Conservation (phyloP, 116 monocot genomes). For the Iris pallida region DNA sequence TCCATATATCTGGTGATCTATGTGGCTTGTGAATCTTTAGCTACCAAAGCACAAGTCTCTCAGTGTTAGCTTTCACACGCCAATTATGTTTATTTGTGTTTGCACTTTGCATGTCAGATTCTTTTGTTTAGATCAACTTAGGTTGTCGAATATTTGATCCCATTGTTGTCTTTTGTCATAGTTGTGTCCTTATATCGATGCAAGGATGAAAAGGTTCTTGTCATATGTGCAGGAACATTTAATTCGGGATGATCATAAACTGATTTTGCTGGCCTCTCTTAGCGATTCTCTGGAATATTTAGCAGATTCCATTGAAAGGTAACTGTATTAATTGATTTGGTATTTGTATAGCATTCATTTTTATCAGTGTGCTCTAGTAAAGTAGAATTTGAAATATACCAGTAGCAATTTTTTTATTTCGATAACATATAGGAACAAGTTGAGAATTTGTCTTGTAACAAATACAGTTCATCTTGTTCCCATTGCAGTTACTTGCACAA, state of each 20-base stretch:
- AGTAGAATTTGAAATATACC: too few relatives aligned
- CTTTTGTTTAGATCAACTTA: too few relatives aligned
- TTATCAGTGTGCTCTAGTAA: too few relatives aligned
- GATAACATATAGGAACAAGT: too few relatives aligned
- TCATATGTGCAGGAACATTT: conserved; percentile 74
- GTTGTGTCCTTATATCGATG: background rate
- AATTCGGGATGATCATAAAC: conserved; percentile 87
- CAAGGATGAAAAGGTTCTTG: background rate
- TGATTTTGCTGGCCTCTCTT: conserved; percentile 91
- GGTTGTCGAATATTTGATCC: too few relatives aligned
- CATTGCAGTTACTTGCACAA: too few relatives aligned
- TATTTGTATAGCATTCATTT: background rate
- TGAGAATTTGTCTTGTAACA: too few relatives aligned
- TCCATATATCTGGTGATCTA: background rate
- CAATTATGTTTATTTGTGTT: background rate
- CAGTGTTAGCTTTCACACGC: too few relatives aligned
- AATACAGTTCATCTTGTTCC: too few relatives aligned
- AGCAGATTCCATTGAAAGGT: conserved; percentile 96
- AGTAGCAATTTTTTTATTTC: too few relatives aligned
- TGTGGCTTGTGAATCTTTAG: background rate
- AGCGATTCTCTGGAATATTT: conserved; percentile 97
- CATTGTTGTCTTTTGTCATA: too few relatives aligned
- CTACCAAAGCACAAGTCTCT: background rate
- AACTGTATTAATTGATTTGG: conserved; percentile 2
- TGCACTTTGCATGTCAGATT: too few relatives aligned